Evolutionary conservation across 202 grass and related monocot genomes (phyloP).

Genomic region (Digitaria exilis): DNA sequence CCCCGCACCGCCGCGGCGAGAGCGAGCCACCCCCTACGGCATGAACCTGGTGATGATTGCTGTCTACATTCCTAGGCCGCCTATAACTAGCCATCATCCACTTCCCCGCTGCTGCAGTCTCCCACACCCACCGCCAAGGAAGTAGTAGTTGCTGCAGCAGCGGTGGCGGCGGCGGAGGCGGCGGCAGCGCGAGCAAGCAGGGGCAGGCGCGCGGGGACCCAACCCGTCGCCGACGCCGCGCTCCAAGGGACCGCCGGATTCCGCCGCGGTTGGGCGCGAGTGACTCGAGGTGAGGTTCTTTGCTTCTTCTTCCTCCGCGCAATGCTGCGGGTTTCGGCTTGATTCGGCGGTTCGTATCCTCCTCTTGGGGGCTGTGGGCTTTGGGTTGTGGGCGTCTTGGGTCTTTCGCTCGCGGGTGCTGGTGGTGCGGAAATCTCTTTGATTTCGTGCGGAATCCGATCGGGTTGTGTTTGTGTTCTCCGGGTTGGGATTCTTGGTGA

Average conservation of each 20-base stretch:
- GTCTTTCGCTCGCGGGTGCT: background rate
- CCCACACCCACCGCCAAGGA: background rate
- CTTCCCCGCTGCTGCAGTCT: background rate
- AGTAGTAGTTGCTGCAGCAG: background rate
- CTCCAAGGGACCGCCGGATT: background rate
- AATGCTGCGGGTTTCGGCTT: background rate
- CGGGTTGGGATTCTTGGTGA: background rate
- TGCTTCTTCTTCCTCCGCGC: background rate
- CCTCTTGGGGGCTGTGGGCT: background rate
- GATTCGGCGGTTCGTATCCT: background rate
- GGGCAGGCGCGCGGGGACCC: background rate
- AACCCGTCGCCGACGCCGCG: background rate
- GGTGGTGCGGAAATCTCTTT: background rate
- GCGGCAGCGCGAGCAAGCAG: background rate
- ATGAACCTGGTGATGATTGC: slow-evolving; percentile 19
- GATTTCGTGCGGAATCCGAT: background rate
- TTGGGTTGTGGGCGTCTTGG: too few species aligned
- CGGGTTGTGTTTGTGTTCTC: background rate
- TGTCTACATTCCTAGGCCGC: background rate
- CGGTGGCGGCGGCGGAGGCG: too few species aligned
- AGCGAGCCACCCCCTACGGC: background rate
- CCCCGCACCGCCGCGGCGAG: background rate
- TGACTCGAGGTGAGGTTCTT: slow-evolving; percentile 1
- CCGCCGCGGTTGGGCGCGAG: background rate
- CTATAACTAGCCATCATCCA: background rate